Conservation (phyloP, 176 grass and related monocot species). For the Triticum timopheevii region DNA sequence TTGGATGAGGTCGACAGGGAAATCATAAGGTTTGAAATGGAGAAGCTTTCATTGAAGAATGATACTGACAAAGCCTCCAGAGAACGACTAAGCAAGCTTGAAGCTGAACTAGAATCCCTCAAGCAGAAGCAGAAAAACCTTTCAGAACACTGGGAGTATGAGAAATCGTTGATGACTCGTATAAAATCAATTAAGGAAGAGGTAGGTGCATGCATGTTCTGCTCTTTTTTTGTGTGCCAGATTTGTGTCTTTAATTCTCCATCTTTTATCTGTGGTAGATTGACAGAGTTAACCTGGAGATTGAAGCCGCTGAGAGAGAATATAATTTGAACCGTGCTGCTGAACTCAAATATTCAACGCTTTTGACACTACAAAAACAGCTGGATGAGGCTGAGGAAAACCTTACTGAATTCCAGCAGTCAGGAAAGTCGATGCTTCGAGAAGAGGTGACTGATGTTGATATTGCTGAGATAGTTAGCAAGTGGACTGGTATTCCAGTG, state of each 20-base stretch:
- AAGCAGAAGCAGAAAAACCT: slow-evolving; percentile 82
- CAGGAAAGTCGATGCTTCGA: slow-evolving; percentile 81
- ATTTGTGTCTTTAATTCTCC: slow-evolving; percentile 12
- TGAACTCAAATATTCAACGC: slow-evolving; percentile 89
- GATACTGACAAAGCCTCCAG: slow-evolving; percentile 89
- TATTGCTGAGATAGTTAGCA: slow-evolving; percentile 93
- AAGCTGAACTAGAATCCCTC: slow-evolving; percentile 78
- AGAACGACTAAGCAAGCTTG: slow-evolving; percentile 82
- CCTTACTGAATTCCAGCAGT: slow-evolving; percentile 78
- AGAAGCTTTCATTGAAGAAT: slow-evolving; percentile 93
- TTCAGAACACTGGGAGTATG: slow-evolving; percentile 83
- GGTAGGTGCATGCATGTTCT: slow-evolving; percentile 42
- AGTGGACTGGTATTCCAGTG: slow-evolving; percentile 94
- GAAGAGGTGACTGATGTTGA: slow-evolving; percentile 89
- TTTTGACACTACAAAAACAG: slow-evolving; percentile 76
- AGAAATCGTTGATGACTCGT: slow-evolving; percentile 83
- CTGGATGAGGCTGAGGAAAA: slow-evolving; percentile 87
- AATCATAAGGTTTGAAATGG: slow-evolving; percentile 94
- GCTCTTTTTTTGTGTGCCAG: slow-evolving; percentile 9
- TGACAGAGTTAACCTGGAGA: slow-evolving; percentile 96
- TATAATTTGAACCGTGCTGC: slow-evolving; percentile 87
- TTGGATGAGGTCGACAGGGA: slow-evolving; percentile 92
- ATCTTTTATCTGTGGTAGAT: slow-evolving; percentile 43
- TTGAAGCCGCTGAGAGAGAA: slow-evolving; percentile 90
- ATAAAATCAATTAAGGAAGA: slow-evolving; percentile 93